phyloP scores from a whole-genome alignment of 805 yeast genomes.

The Yarrowia hollandica region DNA sequence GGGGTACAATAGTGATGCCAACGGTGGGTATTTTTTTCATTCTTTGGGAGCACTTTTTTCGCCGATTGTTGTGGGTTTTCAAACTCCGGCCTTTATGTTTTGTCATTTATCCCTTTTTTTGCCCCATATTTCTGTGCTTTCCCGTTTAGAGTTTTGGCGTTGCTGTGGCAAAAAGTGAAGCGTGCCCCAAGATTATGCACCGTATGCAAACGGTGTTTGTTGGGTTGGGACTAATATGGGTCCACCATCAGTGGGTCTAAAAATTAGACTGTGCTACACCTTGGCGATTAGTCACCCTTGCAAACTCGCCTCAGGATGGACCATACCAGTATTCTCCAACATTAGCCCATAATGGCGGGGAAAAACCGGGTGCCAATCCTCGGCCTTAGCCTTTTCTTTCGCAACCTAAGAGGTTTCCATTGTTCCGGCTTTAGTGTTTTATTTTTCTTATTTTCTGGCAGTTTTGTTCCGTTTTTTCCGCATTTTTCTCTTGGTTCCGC shows the following conservation, averaged over 20 bases:
- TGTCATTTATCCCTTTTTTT: background rate
- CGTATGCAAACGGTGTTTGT: background rate
- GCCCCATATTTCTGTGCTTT: background rate
- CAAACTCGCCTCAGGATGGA: background rate
- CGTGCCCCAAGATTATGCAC: slow-evolving; percentile 10
- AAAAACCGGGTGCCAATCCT: background rate
- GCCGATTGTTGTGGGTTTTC: background rate
- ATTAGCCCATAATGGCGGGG: background rate
- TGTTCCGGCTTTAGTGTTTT: background rate
- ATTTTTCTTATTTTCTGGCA: too few species aligned
- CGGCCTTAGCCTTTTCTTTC: background rate
- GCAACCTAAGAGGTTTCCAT: background rate
- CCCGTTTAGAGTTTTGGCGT: slow-evolving; percentile 6
- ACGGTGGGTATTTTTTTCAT: too few species aligned
- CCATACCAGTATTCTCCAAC: background rate
- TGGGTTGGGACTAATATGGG: background rate
- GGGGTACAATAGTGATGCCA: slow-evolving; percentile 2
- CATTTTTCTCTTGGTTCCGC: background rate
- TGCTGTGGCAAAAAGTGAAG: background rate
- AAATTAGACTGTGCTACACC: background rate
- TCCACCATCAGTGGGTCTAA: slow-evolving; percentile 4
- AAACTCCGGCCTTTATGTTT: background rate
- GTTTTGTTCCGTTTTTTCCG: too few species aligned
- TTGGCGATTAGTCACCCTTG: background rate
- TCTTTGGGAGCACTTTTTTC: background rate